Evolutionary conservation across 2,329 filamentous ascomycete species (phyloP), one percentile per base, ranked within the genome.

Genomic region (Colletotrichum sp.): DNA sequence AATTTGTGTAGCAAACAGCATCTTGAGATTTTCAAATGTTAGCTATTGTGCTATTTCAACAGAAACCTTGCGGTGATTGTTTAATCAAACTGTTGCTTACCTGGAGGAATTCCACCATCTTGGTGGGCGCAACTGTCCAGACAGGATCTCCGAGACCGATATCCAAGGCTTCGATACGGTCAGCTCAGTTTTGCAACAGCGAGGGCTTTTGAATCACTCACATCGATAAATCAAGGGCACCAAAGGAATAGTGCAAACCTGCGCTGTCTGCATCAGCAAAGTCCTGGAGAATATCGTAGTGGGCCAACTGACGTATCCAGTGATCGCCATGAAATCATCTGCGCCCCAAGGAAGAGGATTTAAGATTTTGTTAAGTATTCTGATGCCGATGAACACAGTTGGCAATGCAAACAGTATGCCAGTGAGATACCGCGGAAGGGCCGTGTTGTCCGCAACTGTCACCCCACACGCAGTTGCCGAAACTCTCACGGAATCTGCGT

Each of bases 11-110:
- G 55, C 55, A 21, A 69, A 69, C 1, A 69, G 7, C 52, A 69
- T 58, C 66, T 69, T 24, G 13, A 67, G 2, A 2, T 5, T 66
- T 2, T 30, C 15, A 10, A 18, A 18, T 30, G 0, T 58, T 26
- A 58, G 55, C 15, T 2, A 0, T 28, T 26, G 55, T 1, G 1
- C n/a, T 1, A 0, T 15, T 9, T 0, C 6, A 18, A 8, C 3
- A 48, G 7, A 43, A 24, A 6, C n/a, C 10, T 21, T 2, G 2
- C n/a, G 2, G n/a, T 28, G 55, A 58, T 16, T 18, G n/a, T 16
- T 2, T 55, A 2, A 15, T 26, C 18, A 4, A 18, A 1, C 16
- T 12, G 5, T 5, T 7, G 26, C 43, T 30, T 58, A 69, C 66
- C 32, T 60, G 58, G 13, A 69, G 38, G 24, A 69, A 69, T 16